Base-by-base conservation (phyloP, 768 basidiomycete species). In the Mycena alexandri region DNA sequence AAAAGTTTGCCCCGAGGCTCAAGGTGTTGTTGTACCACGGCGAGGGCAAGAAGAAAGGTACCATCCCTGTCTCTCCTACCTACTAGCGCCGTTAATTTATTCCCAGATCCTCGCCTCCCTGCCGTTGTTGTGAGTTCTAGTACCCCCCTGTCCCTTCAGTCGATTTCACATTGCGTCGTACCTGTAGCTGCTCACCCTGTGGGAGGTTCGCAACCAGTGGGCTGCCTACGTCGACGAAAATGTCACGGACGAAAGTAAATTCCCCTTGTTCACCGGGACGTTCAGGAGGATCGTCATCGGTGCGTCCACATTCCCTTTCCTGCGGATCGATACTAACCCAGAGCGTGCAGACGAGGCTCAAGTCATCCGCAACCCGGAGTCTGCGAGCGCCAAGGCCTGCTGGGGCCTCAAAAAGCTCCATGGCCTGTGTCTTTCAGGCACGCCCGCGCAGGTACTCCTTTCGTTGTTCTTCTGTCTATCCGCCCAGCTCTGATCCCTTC, bases 361-460 rank as follows among this genome's bases (percentile, higher is more conserved):
- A 10, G 21, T 36, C 10, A 56, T 64, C 34, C 34, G 63, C 9
- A 64, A 64, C 47, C 63, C 63, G 7, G 63, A 64, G 3, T 24
- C 63, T 7, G 54, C 54, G 2, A 57, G 46, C 46, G 63, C 63
- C 24, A 64, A 57, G 22, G 63, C 63, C 19, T 42, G 63, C 17
- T 64, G 63, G 63, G 63, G 53, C 4, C 63, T 64, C 24, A 56
- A 42, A n/a, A 64, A 64, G 50, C 25, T 33, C 1, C 38, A 64
- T 36, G 63, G 19, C n/a, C 12, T 64, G 34, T 57, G 54, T 64
- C 47, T 64, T 4, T 48, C 63, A 5, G 63, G 63, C 42, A 64
- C 63, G 7, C 54, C 55, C 11, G 63, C 63, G 3, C 63, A 64
- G 63, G 63, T 64, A 24, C 1, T 42, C 38, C 14, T 8, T 34